Conservation (phyloP, 2,329 filamentous ascomycete species). For the Colletotrichum aenigma region DNA sequence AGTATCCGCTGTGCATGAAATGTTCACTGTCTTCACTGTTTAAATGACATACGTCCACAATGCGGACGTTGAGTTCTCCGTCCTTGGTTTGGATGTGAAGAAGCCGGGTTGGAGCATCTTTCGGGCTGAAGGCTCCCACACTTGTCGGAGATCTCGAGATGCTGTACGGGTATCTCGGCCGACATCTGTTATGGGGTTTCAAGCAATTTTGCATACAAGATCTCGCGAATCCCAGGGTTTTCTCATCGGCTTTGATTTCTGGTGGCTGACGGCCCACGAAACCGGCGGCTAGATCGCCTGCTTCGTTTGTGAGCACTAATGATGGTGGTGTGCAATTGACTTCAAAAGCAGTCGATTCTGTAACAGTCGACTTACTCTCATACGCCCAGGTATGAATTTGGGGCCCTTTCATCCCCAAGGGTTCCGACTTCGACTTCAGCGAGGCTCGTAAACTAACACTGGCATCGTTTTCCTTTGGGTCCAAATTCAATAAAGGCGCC, state of each 20-base stretch:
- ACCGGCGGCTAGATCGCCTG: not conserved
- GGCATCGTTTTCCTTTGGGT: no score
- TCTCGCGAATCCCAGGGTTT: not conserved
- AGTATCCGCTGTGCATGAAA: not conserved
- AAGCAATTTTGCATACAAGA: not conserved
- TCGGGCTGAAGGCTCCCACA: not conserved
- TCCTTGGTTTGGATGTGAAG: not conserved
- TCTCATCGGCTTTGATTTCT: not conserved
- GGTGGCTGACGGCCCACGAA: not conserved
- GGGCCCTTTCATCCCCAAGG: no score
- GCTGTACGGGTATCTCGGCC: no score
- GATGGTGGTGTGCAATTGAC: no score
- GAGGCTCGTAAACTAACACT: no score
- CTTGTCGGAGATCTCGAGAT: not conserved
- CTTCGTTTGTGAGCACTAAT: not conserved
- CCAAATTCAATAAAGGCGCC: no score
- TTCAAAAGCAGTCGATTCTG: no score
- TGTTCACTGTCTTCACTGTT: not conserved
- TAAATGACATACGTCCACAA: not conserved
- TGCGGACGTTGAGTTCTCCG: not conserved
- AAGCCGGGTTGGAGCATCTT: not conserved
- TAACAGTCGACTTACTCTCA: no score
- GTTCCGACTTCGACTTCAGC: no score
- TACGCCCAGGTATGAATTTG: no score
- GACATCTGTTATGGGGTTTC: not conserved